A percentile compares a stretch with the other conserved stretches of the same genome.
phyloP scores from a whole-genome alignment of 129 eudicot species.

The Flaveria bidentis region DNA sequence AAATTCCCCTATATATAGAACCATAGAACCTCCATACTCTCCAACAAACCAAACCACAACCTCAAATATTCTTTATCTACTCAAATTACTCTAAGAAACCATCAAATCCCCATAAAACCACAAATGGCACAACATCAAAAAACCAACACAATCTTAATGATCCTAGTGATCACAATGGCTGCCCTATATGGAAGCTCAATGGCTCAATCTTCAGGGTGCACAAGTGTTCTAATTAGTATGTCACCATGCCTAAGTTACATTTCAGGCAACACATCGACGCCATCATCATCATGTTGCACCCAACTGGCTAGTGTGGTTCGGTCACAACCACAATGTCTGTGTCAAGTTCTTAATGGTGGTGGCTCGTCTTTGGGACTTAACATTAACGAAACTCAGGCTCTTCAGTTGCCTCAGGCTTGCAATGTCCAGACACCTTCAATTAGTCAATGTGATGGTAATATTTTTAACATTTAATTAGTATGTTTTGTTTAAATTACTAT shows the following conservation, averaged over 20 bases:
- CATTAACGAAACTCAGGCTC: conserved; percentile 59
- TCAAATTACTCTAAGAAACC: not conserved
- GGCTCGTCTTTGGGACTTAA: conserved; percentile 43
- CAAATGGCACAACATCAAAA: conserved; percentile 25
- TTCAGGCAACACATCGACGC: conserved; percentile 40
- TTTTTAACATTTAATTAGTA: not conserved
- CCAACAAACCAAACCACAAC: not conserved
- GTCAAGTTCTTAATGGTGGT: conserved; percentile 50
- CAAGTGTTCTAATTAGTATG: conserved; percentile 39
- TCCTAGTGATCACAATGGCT: conserved; percentile 33
- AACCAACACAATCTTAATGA: conserved; percentile 22
- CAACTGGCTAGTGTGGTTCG: conserved; percentile 43
- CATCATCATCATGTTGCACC: conserved; percentile 45
- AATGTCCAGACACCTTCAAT: conserved; percentile 65
- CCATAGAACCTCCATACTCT: not conserved
- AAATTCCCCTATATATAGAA: conserved; percentile 6
- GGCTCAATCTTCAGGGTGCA: conserved; percentile 46
- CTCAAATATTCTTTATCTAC: not conserved
- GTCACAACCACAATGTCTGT: conserved; percentile 63
- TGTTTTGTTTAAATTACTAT: not conserved
- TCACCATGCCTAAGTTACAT: conserved; percentile 50
- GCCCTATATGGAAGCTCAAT: conserved; percentile 25
- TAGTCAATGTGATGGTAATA: conserved; percentile 59
- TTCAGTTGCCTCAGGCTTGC: conserved; percentile 58
- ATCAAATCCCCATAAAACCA: not conserved